phyloP scores from a whole-genome alignment of 805 yeast species.

The Cyberlindnera mycetangii region DNA sequence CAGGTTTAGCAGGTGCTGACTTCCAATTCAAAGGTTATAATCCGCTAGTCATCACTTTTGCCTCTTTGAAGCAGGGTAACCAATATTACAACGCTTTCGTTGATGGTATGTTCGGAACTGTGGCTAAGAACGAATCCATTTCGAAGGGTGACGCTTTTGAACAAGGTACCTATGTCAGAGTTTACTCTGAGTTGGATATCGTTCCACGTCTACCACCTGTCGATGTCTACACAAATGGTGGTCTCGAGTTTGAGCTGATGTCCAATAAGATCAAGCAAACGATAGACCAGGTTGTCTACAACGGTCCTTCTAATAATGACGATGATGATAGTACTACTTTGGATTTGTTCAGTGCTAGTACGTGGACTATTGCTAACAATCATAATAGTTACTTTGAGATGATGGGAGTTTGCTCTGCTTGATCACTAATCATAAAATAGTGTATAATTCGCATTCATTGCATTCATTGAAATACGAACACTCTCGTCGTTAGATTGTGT shows the following conservation, averaged over 20 bases:
- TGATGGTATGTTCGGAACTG: constrained; percentile 45
- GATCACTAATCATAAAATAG: not conserved
- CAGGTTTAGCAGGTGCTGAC: constrained; percentile 61
- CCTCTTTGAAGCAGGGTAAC: constrained; percentile 66
- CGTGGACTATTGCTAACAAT: not conserved
- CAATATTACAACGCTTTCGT: constrained; percentile 46
- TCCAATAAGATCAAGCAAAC: constrained; percentile 36
- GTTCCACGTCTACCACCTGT: constrained; percentile 62
- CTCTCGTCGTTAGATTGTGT: no score
- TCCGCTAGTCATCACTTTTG: constrained; percentile 59
- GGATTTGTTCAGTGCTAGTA: constrained; percentile 14
- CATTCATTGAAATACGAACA: no score
- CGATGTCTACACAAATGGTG: constrained; percentile 32
- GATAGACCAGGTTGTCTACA: constrained; percentile 13
- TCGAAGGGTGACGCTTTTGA: constrained; percentile 31
- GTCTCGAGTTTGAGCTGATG: constrained; percentile 32
- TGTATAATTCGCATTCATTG: no score
- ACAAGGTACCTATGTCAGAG: constrained; percentile 41
- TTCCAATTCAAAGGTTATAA: constrained; percentile 50
- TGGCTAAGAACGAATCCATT: constrained; percentile 27
- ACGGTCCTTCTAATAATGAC: constrained; percentile 19
- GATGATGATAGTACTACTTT: constrained; percentile 10
- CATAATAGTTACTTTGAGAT: not conserved
- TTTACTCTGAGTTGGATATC: constrained; percentile 54
- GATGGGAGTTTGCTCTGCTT: not conserved